Evolutionary conservation across 495 filamentous ascomycete genomes (phyloP).

Genomic region (Xylaria castorea): DNA sequence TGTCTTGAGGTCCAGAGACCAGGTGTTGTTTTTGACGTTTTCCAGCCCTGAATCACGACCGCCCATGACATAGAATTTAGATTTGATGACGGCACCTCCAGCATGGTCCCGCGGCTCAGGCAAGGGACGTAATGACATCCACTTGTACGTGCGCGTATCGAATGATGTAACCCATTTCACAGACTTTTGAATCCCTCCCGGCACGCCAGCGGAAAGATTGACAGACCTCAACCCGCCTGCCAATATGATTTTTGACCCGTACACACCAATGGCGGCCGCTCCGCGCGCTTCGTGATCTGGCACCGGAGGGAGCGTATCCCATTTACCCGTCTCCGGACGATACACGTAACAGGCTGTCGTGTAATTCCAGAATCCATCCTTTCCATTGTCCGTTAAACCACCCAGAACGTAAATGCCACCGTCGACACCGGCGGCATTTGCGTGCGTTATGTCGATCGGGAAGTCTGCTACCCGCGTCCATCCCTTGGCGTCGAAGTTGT

Average conservation of each 20-base stretch:
- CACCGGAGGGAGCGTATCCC: background rate
- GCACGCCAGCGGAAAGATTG: background rate
- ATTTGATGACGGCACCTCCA: constrained; percentile 40
- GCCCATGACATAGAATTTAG: constrained; percentile 48
- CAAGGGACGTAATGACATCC: constrained; percentile 43
- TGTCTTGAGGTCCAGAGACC: constrained; percentile 42
- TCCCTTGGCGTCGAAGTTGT: constrained; percentile 29
- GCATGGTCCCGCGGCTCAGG: constrained; percentile 48
- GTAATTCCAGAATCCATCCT: background rate
- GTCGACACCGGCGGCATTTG: constrained; percentile 38
- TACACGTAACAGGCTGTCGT: background rate
- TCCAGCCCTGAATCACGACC: constrained; percentile 40
- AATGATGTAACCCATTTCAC: constrained; percentile 43
- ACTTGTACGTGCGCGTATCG: constrained; percentile 38
- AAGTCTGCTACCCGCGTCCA: constrained; percentile 42
- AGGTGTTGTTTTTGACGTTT: constrained; percentile 45
- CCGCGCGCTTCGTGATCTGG: constrained; percentile 33
- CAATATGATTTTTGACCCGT: constrained; percentile 33
- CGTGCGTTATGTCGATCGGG: constrained; percentile 43
- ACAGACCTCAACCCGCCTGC: constrained; percentile 37
- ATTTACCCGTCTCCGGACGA: background rate
- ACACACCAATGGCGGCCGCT: constrained; percentile 35
- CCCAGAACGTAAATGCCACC: constrained; percentile 6
- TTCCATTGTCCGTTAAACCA: background rate
- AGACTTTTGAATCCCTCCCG: constrained; percentile 20